Evolutionary conservation across 306 rosid genomes (phyloP), one percentile per base, ranked within the genome.

Genomic region (Quercus robur): DNA sequence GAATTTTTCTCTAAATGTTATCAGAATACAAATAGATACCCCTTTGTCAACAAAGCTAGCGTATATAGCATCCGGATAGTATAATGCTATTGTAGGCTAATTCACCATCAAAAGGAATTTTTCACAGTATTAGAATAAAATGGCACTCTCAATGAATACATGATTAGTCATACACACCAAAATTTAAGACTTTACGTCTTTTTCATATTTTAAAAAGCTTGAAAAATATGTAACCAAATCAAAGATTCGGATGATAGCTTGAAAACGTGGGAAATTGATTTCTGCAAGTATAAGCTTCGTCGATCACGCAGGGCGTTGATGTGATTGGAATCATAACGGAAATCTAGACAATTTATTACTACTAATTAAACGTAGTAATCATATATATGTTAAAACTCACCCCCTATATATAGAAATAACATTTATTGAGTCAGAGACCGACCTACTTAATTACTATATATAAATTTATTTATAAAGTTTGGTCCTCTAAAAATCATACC

Each of bases 231-330:
- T 78, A 77, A 78, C 82, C 72, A 66, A 76, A 75, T 88, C 85
- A 52, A 67, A 87, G 90, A 90, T 88, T 89, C 91, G 85, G 76
- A 55, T 84, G 91, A 88, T 90, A 82, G 84, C 94, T 94, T 94
- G 87, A 86, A 88, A 81, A 78, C 56, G 82, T 85, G 83, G 96
- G 97, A 94, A 87, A 90, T 88, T 89, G 97, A 84, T 88, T 94
- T 88, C 91, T 89, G 86, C 97, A 89, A 94, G 97, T 83, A 92
- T 86, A 85, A 88, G 93, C 90, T 77, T 87, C 89, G 68, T 75
- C 76, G 80, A 77, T 82, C 91, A 75, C 71, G 80, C 77, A 82
- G 55, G 30, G 54, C 57, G 78, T 74, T 73, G 88, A 79, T 79
- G 80, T 88, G 92, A 90, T 90, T 87, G 91, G 11, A 58, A 46